These are phyloP conservation scores for Leucosporidium scottii DNA, from an alignment of 768 basidiomycete genomes.

Conservation along the genomic window DNA sequence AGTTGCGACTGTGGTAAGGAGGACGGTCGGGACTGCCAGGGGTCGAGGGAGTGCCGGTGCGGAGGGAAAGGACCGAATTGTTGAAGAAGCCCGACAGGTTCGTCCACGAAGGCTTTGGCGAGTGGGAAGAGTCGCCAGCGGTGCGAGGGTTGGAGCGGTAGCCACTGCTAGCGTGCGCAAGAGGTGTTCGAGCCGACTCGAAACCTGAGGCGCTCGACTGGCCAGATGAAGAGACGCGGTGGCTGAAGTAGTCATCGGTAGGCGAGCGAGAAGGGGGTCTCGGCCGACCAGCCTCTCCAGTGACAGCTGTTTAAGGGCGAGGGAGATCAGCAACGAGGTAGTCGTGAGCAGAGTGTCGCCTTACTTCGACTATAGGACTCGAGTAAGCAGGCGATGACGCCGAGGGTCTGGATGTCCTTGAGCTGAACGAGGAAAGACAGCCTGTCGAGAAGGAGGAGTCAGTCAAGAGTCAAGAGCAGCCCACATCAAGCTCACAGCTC, in stretches of 20 bases:
- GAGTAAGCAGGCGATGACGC: conserved; percentile 29
- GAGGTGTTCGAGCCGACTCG: conserved; percentile 16
- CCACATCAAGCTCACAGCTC: conserved; percentile 15
- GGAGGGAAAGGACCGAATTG: conserved; percentile 25
- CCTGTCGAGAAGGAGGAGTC: background rate
- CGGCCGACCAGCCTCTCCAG: background rate
- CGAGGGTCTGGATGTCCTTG: conserved; percentile 29
- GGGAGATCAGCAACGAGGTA: background rate
- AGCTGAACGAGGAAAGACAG: conserved; percentile 20
- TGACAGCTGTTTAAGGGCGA: background rate
- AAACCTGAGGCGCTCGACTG: background rate
- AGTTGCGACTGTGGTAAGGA: too few relatives aligned
- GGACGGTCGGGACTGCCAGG: conserved; percentile 11
- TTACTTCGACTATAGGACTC: conserved; percentile 18
- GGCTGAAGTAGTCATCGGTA: conserved; percentile 29
- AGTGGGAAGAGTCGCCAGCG: conserved; percentile 6
- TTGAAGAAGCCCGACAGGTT: conserved; percentile 33
- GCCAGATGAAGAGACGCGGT: conserved; percentile 5
- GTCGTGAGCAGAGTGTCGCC: background rate
- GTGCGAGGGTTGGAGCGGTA: background rate
- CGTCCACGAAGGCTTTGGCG: conserved; percentile 25
- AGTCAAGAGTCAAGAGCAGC: too few relatives aligned
- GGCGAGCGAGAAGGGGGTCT: background rate
- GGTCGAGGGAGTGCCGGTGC: conserved; percentile 7
- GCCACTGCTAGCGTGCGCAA: background rate